Evolutionary conservation across 345 rosid genomes (phyloP).

Genomic region (Lenwebbia sp.): DNA sequence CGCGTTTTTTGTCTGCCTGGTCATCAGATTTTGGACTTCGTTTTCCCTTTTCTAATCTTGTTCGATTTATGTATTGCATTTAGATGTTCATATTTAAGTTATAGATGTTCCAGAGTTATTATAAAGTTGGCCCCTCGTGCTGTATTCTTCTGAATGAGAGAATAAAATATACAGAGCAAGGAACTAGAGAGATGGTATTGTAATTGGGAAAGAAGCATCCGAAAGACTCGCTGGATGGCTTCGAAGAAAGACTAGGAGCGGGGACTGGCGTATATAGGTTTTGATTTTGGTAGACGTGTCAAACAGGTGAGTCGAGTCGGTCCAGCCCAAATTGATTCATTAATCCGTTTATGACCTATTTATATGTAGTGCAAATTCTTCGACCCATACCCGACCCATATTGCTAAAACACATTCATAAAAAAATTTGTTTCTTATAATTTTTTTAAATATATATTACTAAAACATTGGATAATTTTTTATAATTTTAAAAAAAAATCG

Average conservation of each 20-base stretch:
- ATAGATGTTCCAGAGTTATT: background rate
- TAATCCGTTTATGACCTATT: no score
- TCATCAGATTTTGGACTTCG: background rate
- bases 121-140: background rate
- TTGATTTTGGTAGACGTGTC: no score
- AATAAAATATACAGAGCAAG: background rate
- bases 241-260: background rate
- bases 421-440: no score
- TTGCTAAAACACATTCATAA: no score
- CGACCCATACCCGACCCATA: no score
- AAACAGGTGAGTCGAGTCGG: no score
- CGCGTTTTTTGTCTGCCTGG: background rate
- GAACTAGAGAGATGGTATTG: background rate
- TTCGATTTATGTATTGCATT: background rate
- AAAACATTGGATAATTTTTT: no score
- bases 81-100: background rate
- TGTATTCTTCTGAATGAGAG: background rate
- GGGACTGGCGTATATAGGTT: background rate
- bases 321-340: no score
- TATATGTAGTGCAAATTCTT: no score
- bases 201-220: background rate
- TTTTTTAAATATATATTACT: no score
- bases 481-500: no score
- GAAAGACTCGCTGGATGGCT: background rate
- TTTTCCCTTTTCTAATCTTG: background rate